Evolutionary conservation across 345 rosid species (phyloP).

Genomic region (Populus deltoides): DNA sequence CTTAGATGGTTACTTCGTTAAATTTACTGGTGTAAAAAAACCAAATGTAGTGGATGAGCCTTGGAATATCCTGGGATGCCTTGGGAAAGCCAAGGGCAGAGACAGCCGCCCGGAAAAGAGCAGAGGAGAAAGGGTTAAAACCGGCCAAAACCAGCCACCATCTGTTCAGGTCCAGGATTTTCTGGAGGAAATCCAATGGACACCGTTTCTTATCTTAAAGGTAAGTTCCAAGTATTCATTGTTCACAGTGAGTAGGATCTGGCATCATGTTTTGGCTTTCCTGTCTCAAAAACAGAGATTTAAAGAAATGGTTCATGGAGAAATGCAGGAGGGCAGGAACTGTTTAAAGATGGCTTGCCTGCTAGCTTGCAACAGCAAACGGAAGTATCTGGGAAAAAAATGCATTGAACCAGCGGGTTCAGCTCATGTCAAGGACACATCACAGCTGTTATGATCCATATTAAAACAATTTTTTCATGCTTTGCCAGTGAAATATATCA

Average conservation of each 20-base stretch:
- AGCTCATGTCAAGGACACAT: slow-evolving; percentile 48
- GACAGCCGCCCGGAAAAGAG: slow-evolving; percentile 59
- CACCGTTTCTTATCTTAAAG: slow-evolving; percentile 66
- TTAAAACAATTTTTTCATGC: neutral
- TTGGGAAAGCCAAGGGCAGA: slow-evolving; percentile 91
- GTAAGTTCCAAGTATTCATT: slow-evolving; percentile 19
- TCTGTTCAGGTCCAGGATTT: slow-evolving; percentile 55
- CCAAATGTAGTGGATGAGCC: no score
- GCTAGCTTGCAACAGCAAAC: slow-evolving; percentile 42
- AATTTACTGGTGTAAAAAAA: no score
- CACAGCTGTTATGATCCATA: slow-evolving; percentile 35
- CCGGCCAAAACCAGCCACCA: slow-evolving; percentile 18
- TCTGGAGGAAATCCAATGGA: slow-evolving; percentile 52
- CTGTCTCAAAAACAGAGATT: neutral
- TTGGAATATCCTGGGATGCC: slow-evolving; percentile 50
- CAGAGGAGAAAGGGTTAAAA: slow-evolving; percentile 48
- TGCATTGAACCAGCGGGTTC: neutral
- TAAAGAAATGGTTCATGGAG: neutral
- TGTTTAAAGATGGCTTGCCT: slow-evolving; percentile 52
- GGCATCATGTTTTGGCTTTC: neutral
- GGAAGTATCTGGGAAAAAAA: slow-evolving; percentile 36
- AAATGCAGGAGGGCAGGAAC: slow-evolving; percentile 54
- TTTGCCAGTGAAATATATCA: neutral
- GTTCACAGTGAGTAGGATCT: neutral
- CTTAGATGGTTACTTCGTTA: no score